A percentile compares a stretch with the other conserved stretches of the same genome.
Conservation (phyloP, 495 filamentous ascomycete species). For the Talaromyces thailandensis region DNA sequence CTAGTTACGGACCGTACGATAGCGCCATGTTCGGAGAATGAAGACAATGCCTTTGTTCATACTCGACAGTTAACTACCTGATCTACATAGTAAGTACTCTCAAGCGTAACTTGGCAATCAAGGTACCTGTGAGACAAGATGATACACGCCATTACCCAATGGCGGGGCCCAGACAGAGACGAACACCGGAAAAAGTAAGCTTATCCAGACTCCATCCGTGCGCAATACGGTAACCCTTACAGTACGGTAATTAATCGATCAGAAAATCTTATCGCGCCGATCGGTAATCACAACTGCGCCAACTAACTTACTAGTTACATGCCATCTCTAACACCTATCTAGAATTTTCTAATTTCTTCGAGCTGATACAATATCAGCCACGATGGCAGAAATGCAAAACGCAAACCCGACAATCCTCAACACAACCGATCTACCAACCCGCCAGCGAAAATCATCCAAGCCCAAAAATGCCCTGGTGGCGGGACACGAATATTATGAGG, state of each 20-base stretch:
- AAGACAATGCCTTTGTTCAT: neutral
- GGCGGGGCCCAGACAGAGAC: neutral
- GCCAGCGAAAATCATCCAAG: conserved; percentile 41
- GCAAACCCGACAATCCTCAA: conserved; percentile 92
- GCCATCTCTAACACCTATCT: too few relatives aligned
- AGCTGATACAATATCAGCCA: conserved; percentile 12
- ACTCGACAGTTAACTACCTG: neutral
- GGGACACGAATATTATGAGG: neutral
- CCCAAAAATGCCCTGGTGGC: neutral
- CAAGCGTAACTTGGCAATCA: neutral
- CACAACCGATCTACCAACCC: conserved; percentile 81
- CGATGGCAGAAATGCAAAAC: conserved; percentile 59
- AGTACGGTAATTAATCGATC: neutral
- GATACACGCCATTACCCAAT: neutral
- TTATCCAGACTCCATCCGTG: neutral
- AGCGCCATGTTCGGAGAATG: neutral
- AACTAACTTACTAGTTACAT: too few relatives aligned
- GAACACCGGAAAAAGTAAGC: neutral
- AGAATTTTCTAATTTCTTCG: too few relatives aligned
- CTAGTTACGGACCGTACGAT: too few relatives aligned
- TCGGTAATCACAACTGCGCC: neutral
- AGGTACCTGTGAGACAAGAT: neutral
- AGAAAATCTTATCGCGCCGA: conserved; percentile 2
- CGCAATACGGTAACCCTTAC: neutral
- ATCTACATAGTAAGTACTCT: too few relatives aligned